Conservation (phyloP, 2,329 filamentous ascomycete species). For the Claviceps purpurea region DNA sequence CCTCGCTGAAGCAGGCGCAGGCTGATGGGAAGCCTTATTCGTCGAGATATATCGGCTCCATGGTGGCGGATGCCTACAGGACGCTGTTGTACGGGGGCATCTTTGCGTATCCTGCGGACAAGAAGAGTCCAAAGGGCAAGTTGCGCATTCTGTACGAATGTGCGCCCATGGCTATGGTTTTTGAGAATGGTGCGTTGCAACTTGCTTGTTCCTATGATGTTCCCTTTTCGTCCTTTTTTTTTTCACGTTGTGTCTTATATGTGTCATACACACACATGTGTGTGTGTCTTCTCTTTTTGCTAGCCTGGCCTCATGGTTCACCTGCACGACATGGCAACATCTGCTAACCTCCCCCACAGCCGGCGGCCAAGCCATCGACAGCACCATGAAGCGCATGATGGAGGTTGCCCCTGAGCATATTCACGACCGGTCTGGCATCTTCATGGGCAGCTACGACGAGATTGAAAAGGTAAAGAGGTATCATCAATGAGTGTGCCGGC, state of each 20-base stretch:
- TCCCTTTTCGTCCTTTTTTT: neutral
- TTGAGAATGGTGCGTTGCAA: constrained; percentile 88
- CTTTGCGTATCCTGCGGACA: constrained; percentile 94
- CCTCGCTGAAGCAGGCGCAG: constrained; percentile 71
- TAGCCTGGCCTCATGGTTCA: too few relatives aligned
- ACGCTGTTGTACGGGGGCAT: constrained; percentile 92
- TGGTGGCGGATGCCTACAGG: constrained; percentile 97
- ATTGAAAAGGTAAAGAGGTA: constrained; percentile 87
- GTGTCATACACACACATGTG: neutral
- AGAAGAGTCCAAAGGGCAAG: constrained; percentile 98
- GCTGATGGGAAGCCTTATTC: constrained; percentile 78
- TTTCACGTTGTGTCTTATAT: neutral
- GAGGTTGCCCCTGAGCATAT: constrained; percentile 82
- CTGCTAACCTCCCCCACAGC: constrained; percentile 34
- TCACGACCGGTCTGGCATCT: constrained; percentile 91
- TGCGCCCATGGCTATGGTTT: constrained; percentile 93
- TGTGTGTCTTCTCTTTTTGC: too few relatives aligned
- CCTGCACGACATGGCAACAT: neutral
- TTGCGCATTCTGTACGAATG: constrained; percentile 96
- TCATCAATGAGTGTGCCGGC: constrained; percentile 36
- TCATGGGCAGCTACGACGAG: constrained; percentile 88
- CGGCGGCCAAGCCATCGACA: constrained; percentile 83
- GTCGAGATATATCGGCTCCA: constrained; percentile 87
- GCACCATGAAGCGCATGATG: constrained; percentile 82
- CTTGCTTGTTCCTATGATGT: neutral